Evolutionary conservation across 352 stramenopile genomes (phyloP).

Genomic region (Phytophthora lateralis): DNA sequence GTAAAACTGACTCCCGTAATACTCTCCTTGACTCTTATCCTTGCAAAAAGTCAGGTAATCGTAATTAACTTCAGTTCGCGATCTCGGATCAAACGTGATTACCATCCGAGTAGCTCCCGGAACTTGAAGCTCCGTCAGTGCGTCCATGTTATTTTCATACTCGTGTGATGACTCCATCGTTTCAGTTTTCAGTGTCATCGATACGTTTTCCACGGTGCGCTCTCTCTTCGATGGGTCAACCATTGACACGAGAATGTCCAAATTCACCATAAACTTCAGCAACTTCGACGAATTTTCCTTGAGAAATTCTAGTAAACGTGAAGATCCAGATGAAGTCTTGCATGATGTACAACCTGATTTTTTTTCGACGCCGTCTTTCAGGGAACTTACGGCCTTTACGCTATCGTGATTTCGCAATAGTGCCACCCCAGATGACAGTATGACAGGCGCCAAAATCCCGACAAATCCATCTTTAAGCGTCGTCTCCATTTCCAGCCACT

Average conservation of each 20-base stretch:
- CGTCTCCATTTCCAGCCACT: conserved; percentile 28
- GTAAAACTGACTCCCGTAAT: conserved; percentile 77
- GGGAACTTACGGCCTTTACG: conserved; percentile 13
- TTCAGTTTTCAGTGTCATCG: conserved; percentile 51
- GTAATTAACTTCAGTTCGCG: conserved; percentile 85
- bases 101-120: conserved; percentile 72
- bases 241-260: conserved; percentile 38
- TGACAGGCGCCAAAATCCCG: conserved; percentile 42
- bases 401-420: conserved; percentile 38
- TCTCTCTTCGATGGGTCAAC: conserved; percentile 42
- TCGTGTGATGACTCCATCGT: conserved; percentile 83
- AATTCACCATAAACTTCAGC: conserved; percentile 36
- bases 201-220: conserved; percentile 45
- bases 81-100: conserved; percentile 84
- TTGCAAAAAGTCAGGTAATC: conserved; percentile 92
- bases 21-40: conserved; percentile 54
- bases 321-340: background rate
- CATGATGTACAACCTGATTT: conserved; percentile 1
- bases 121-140: conserved; percentile 71
- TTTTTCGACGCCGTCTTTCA: background rate
- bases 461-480: conserved; percentile 43
- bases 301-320: conserved; percentile 27
- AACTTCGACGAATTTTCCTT: conserved; percentile 36
- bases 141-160: conserved; percentile 83
- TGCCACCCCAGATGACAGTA: conserved; percentile 44